Conservation (phyloP, 2,329 filamentous ascomycete species). For the Fusarium zealandicum region DNA sequence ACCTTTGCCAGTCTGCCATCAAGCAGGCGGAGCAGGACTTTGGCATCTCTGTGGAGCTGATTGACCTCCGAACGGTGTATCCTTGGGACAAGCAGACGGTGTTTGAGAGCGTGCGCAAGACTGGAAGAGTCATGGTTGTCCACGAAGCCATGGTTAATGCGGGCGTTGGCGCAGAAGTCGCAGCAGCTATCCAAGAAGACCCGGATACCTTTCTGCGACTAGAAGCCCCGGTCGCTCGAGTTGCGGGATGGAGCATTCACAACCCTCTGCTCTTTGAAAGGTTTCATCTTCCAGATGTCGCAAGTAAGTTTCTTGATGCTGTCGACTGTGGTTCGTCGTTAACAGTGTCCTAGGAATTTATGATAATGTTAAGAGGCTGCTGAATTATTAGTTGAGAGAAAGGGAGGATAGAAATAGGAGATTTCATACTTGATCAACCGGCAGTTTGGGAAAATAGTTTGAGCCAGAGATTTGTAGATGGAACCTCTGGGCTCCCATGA, state of each 20-base stretch:
- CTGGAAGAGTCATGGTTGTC: conserved; percentile 84
- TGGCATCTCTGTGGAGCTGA: conserved; percentile 79
- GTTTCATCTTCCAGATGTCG: conserved; percentile 84
- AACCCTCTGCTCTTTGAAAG: conserved; percentile 80
- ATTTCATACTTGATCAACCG: neutral
- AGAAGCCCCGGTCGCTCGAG: conserved; percentile 83
- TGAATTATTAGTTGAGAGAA: conserved; percentile 64
- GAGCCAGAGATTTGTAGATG: neutral
- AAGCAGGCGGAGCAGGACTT: conserved; percentile 77
- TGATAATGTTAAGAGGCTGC: conserved; percentile 70
- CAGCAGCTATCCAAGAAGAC: conserved; percentile 85
- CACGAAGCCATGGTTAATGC: conserved; percentile 93
- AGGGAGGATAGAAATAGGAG: neutral
- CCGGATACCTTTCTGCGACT: conserved; percentile 77
- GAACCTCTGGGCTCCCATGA: neutral
- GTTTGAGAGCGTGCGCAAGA: conserved; percentile 84
- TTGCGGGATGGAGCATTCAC: conserved; percentile 91
- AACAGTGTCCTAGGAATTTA: conserved; percentile 65
- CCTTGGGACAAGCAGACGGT: conserved; percentile 89
- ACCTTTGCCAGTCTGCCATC: conserved; percentile 81
- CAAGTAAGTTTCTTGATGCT: conserved; percentile 67
- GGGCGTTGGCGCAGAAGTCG: conserved; percentile 87
- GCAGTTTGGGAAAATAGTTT: neutral
- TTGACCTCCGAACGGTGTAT: conserved; percentile 87
- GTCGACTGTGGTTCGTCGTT: neutral